These are phyloP conservation scores for Coffea eugenioides DNA, from an alignment of 257 asterid species.

Conservation along the genomic window DNA sequence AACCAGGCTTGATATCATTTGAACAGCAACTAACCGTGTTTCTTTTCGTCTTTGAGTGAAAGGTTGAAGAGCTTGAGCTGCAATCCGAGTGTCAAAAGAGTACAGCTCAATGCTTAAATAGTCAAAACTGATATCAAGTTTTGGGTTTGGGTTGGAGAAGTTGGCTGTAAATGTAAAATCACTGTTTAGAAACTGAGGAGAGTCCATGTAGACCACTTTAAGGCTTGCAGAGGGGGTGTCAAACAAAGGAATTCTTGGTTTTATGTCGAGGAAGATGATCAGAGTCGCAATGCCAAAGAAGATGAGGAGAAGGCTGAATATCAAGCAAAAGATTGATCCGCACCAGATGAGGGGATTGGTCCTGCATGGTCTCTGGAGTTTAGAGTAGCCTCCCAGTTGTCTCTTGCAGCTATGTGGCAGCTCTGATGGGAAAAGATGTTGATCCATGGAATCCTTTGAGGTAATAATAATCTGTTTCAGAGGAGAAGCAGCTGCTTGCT, in stretches of 20 bases:
- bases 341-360: slow-evolving; percentile 78
- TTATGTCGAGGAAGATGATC: slow-evolving; percentile 49
- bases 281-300: slow-evolving; percentile 60
- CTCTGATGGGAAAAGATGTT: slow-evolving; percentile 32
- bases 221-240: slow-evolving; percentile 69
- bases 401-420: slow-evolving; percentile 32
- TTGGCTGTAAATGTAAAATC: slow-evolving; percentile 68
- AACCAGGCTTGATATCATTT: slow-evolving; percentile 59
- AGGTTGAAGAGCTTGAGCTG: slow-evolving; percentile 53
- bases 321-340: slow-evolving; percentile 61
- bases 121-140: slow-evolving; percentile 60
- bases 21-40: slow-evolving; percentile 46
- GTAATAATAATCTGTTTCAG: slow-evolving; percentile 30
- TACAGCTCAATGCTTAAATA: slow-evolving; percentile 54
- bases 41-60: slow-evolving; percentile 50
- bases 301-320: slow-evolving; percentile 67
- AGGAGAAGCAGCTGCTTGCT: slow-evolving; percentile 37
- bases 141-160: slow-evolving; percentile 79
- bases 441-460: slow-evolving; percentile 39
- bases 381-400: slow-evolving; percentile 46
- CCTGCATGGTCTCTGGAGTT: slow-evolving; percentile 39
- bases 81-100: slow-evolving; percentile 49
- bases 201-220: slow-evolving; percentile 43
- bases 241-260: slow-evolving; percentile 62
- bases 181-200: slow-evolving; percentile 49